These are phyloP conservation scores for Nakazawaea holstii DNA, from an alignment of 805 yeast species.

Conservation along the genomic window DNA sequence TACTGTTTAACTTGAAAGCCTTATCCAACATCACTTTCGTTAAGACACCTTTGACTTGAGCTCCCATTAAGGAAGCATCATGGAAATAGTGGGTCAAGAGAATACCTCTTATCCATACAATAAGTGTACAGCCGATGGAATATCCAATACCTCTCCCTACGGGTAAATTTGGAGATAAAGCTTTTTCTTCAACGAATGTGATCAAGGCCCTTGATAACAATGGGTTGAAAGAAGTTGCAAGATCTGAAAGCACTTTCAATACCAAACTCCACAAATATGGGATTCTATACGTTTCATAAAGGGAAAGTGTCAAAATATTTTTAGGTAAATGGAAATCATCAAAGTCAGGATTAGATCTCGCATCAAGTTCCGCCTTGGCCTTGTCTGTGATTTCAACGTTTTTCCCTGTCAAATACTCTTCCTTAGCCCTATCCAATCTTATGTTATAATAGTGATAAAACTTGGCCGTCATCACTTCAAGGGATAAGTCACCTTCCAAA, in stretches of 20 bases:
- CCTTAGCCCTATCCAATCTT: constrained; percentile 25
- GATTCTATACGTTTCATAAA: constrained; percentile 43
- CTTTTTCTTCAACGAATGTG: constrained; percentile 50
- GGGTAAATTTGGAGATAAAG: constrained; percentile 32
- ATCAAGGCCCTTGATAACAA: constrained; percentile 61
- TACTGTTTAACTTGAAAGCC: constrained; percentile 54
- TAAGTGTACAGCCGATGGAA: constrained; percentile 60
- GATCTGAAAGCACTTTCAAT: constrained; percentile 38
- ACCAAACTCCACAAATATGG: constrained; percentile 36
- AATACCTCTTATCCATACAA: constrained; percentile 46
- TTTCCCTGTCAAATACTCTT: constrained; percentile 21
- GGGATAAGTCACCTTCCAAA: constrained; percentile 35
- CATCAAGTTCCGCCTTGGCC: constrained; percentile 18
- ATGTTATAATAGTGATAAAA: constrained; percentile 30
- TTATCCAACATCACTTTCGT: constrained; percentile 66
- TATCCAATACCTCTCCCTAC: constrained; percentile 70
- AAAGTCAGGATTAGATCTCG: constrained; percentile 16
- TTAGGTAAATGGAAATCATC: constrained; percentile 21
- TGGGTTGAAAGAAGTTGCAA: constrained; percentile 52
- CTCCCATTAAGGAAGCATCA: constrained; percentile 57
- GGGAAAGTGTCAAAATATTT: constrained; percentile 25
- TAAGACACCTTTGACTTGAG: constrained; percentile 61
- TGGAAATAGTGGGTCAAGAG: constrained; percentile 60
- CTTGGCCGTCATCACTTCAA: constrained; percentile 32
- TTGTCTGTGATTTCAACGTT: constrained; percentile 17